Evolutionary conservation across 345 rosid genomes (phyloP).

Genomic region (Eutrema japonicum): DNA sequence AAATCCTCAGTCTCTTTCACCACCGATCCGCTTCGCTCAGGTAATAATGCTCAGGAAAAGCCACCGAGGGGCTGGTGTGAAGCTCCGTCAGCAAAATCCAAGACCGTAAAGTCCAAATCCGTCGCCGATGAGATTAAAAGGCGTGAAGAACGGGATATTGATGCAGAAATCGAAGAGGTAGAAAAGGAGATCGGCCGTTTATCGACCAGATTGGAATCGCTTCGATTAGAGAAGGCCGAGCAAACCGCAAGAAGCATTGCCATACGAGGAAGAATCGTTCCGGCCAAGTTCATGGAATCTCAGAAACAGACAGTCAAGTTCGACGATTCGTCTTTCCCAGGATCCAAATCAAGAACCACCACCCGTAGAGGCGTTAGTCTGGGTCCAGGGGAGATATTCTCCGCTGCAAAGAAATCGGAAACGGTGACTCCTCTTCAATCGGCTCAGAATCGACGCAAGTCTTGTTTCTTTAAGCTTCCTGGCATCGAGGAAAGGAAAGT

Average conservation of each 20-base stretch:
- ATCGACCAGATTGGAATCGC: conserved; percentile 71
- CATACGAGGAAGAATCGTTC: conserved; percentile 61
- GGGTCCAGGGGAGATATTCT: conserved; percentile 82
- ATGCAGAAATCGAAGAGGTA: conserved; percentile 75
- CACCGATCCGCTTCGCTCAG: conserved; percentile 45
- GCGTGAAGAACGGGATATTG: conserved; percentile 50
- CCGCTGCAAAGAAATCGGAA: conserved; percentile 52
- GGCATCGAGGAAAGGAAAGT: conserved; percentile 76
- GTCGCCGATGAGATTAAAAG: conserved; percentile 23
- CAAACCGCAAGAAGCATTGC: conserved; percentile 50
- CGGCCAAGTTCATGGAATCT: conserved; percentile 81
- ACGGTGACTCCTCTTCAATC: conserved; percentile 68
- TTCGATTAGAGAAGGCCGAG: conserved; percentile 72
- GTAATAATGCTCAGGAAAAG: conserved; percentile 41
- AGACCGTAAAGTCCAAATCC: conserved; percentile 21
- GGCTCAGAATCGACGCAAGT: conserved; percentile 72
- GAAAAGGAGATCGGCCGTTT: conserved; percentile 76
- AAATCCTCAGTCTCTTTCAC: conserved; percentile 27
- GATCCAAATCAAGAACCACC: conserved; percentile 48
- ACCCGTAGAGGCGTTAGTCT: conserved; percentile 79
- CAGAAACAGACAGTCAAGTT: conserved; percentile 52
- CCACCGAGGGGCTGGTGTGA: conserved; percentile 36
- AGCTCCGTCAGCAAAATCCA: conserved; percentile 32
- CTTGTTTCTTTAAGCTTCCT: conserved; percentile 87
- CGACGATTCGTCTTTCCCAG: conserved; percentile 53